Base-by-base conservation (phyloP, 208 protist species). In the Trypanosoma caninum region DNA sequence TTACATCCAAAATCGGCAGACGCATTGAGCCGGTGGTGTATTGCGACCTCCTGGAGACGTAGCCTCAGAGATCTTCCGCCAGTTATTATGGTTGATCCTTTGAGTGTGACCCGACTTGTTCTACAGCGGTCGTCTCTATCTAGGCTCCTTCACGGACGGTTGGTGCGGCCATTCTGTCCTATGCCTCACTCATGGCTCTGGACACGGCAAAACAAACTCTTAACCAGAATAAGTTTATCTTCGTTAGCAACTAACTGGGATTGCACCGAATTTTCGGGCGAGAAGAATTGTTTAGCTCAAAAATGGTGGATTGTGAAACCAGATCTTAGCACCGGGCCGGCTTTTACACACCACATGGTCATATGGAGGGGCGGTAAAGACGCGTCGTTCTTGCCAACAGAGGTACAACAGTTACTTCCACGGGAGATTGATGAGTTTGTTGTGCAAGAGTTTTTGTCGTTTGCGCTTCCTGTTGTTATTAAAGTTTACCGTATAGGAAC, bases 401-500 rank as follows among this genome's bases (percentile, higher is more conserved):
- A 76, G 2, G 78, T 88, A 28, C 58, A 57, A 34, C 46, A 37
- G 2, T 27, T 55, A 22, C 70, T 94, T 41, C 76, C 84, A 14
- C 27, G 55, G 18, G 70, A 84, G 63, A 9, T 57, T 16, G 41
- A 59, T 14, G 46, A 50, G 13, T 94, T 88, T 61, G 71, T 94
- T 25, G 44, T 94, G 38, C 84, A 94, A 61, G 74, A 91, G 63
- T 79, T 91, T 41, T 82, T 83, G 44, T 27, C 59, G 18, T 44
- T 53, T 47, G 79, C 82, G 10, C 44, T 91, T 40, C 84, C 84
- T n/a, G 76, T 91, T 46, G 72, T 94, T 30, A 50, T 94, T 22
- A 94, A 94, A 69, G 87, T 94, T 28, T 94, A 94, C 74, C 87
- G 76, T 59, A 76, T 91, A 28, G 80, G 77, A 18, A 33, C 48